phyloP scores from a whole-genome alignment of 768 basidiomycete genomes.

The Lyophyllum atratum region DNA sequence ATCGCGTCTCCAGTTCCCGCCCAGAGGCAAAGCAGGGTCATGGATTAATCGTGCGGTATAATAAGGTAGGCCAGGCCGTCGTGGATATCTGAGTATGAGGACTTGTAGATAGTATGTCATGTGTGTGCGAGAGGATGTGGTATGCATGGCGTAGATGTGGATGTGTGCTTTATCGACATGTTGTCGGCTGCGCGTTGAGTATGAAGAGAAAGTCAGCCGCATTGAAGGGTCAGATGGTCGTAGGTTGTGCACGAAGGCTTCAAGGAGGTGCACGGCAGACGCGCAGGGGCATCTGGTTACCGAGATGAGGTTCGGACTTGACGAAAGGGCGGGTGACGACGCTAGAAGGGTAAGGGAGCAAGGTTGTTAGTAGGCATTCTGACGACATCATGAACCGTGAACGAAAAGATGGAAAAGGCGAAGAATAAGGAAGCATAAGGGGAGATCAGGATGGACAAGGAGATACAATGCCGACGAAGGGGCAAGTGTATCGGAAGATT shows the following conservation, averaged over 20 bases:
- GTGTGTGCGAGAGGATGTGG: neutral
- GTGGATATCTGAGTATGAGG: neutral
- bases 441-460: neutral
- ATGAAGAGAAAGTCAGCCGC: too few species aligned
- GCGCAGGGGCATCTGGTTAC: constrained; percentile 64
- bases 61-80: neutral
- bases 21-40: too few species aligned
- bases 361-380: neutral
- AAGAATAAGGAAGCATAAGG: neutral
- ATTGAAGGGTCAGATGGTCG: too few species aligned
- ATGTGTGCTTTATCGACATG: neutral
- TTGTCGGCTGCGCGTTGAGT: too few species aligned
- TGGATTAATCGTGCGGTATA: neutral
- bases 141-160: neutral
- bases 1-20: neutral
- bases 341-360: constrained; percentile 25
- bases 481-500: neutral
- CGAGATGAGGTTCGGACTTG: constrained; percentile 50
- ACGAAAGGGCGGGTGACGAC: constrained; percentile 61
- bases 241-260: neutral
- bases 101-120: neutral
- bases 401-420: neutral
- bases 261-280: constrained; percentile 32
- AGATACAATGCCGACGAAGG: neutral
- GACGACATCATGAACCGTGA: neutral